A percentile compares a stretch with the other conserved stretches of the same genome.
Evolutionary conservation across 805 yeast genomes (phyloP).

Genomic region (Cyberlindnera nakhonratchasimensis): DNA sequence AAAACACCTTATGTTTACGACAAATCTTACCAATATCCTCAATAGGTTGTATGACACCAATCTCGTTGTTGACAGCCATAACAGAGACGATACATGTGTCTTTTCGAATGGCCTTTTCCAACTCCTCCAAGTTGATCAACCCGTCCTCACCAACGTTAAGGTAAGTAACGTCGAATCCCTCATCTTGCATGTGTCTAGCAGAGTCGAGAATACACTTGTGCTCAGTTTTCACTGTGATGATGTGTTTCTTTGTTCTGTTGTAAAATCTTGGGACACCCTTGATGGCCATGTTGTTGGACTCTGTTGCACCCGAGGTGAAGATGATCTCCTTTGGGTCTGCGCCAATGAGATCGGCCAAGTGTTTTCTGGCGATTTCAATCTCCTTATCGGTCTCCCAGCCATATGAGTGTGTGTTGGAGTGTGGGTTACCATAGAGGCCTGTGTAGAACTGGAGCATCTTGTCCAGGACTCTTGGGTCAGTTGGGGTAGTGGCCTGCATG

Average conservation of each 20-base stretch:
- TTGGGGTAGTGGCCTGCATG: constrained; percentile 98
- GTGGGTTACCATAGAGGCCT: constrained; percentile 96
- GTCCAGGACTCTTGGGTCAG: constrained; percentile 93
- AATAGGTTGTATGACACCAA: constrained; percentile 94
- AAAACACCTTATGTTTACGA: constrained; percentile 81
- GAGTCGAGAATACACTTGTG: constrained; percentile 99
- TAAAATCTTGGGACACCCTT: constrained; percentile 97
- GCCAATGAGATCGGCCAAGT: constrained; percentile 77
- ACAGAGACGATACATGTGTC: constrained; percentile 88
- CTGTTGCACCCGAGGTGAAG: constrained; percentile 98
- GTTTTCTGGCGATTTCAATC: constrained; percentile 80
- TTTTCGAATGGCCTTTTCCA: constrained; percentile 80
- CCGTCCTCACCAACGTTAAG: constrained; percentile 83
- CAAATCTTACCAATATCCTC: constrained; percentile 91
- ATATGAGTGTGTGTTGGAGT: constrained; percentile 92
- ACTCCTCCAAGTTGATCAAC: constrained; percentile 67
- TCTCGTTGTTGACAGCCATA: constrained; percentile 98
- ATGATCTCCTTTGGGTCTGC: constrained; percentile 97
- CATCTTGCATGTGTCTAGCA: constrained; percentile 91
- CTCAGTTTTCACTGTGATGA: constrained; percentile 94
- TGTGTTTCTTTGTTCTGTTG: constrained; percentile 83
- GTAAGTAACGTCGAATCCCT: constrained; percentile 94
- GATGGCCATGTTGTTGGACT: constrained; percentile 88
- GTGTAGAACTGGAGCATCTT: constrained; percentile 83
- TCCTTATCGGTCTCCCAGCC: constrained; percentile 98